phyloP scores from a whole-genome alignment of 2,329 filamentous ascomycete species.

The Clonostachys rhizophaga region DNA sequence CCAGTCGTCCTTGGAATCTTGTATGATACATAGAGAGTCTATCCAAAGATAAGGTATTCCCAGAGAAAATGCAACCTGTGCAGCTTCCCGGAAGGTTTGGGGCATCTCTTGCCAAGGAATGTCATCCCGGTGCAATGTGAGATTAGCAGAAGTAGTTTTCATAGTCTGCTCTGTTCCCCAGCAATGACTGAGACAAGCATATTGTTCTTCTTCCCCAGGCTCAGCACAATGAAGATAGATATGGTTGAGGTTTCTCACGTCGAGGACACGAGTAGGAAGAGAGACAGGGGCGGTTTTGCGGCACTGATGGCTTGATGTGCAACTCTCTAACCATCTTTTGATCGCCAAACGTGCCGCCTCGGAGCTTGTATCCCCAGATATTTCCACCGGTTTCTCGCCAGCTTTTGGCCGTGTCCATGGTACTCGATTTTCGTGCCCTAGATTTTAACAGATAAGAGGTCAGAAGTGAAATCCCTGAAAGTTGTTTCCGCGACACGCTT shows the following conservation, averaged over 20 bases:
- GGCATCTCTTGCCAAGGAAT: slow-evolving; percentile 1
- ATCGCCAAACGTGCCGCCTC: no score
- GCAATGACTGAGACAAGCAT: slow-evolving; percentile 2
- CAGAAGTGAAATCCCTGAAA: no score
- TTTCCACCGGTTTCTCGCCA: no score
- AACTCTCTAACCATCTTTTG: no score
- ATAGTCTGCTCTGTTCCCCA: background rate
- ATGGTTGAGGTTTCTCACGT: background rate
- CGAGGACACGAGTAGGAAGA: background rate
- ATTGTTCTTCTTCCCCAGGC: background rate
- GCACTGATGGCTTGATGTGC: no score
- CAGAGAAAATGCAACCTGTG: background rate
- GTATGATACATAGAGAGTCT: slow-evolving; percentile 1
- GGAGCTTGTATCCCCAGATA: no score
- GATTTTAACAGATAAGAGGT: no score
- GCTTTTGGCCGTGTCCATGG: no score
- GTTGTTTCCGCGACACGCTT: no score
- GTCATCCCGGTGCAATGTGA: background rate
- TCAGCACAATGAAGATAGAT: background rate
- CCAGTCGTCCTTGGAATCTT: background rate
- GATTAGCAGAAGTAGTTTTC: background rate
- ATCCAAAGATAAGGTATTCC: slow-evolving; percentile 1
- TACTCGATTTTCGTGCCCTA: no score
- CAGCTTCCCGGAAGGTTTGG: slow-evolving; percentile 1
- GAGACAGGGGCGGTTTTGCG: no score